Evolutionary conservation across 257 asterid species (phyloP).

Genomic region (Paraleonurus japonicus): DNA sequence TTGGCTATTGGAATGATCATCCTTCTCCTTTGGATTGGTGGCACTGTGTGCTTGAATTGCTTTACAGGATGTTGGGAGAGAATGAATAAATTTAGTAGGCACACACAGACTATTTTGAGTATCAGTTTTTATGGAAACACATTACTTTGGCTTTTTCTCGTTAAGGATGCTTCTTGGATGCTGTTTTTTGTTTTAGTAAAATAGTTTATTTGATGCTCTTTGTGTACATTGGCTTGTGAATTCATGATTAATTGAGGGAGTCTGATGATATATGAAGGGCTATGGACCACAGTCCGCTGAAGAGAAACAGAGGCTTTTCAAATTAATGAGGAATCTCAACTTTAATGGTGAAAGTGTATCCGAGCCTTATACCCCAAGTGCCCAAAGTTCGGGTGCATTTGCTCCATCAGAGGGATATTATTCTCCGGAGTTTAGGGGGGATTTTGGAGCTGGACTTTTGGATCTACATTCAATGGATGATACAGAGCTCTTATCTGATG

Average conservation of each 20-base stretch:
- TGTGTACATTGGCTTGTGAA: slow-evolving; percentile 11
- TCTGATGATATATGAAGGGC: slow-evolving; percentile 53
- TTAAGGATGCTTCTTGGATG: slow-evolving; percentile 11
- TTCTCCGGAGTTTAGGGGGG: slow-evolving; percentile 91
- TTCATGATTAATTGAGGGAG: slow-evolving; percentile 26
- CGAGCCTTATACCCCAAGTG: slow-evolving; percentile 73
- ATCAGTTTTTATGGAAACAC: slow-evolving; percentile 4
- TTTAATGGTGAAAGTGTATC: slow-evolving; percentile 84
- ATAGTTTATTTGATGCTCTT: neutral
- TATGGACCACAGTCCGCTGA: slow-evolving; percentile 96
- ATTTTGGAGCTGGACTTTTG: slow-evolving; percentile 93
- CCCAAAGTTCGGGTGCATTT: slow-evolving; percentile 67
- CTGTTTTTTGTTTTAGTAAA: neutral
- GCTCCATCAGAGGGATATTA: slow-evolving; percentile 63
- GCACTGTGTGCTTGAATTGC: slow-evolving; percentile 5
- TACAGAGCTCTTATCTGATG: slow-evolving; percentile 97
- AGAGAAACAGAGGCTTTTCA: slow-evolving; percentile 94
- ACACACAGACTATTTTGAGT: neutral
- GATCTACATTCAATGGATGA: slow-evolving; percentile 99
- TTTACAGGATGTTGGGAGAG: neutral
- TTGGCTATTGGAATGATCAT: neutral
- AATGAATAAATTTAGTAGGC: slow-evolving; percentile 10
- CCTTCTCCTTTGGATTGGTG: neutral
- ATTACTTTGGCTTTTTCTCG: neutral
- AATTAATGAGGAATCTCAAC: slow-evolving; percentile 93